Evolutionary conservation across 345 rosid species (phyloP), one percentile per base, ranked within the genome.

Genomic region (Firmiana major): DNA sequence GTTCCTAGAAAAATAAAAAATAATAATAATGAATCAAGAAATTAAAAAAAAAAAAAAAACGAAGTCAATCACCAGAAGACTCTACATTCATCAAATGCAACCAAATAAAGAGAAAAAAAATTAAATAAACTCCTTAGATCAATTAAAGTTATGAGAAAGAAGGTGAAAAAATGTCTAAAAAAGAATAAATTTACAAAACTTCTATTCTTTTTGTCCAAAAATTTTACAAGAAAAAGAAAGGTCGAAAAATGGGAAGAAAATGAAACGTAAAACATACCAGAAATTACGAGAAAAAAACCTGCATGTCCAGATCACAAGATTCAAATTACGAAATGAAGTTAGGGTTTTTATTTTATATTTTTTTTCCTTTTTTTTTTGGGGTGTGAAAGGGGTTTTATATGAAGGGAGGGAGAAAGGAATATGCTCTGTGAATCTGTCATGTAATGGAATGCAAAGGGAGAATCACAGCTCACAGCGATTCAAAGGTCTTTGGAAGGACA

Each of bases 351-450:
- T 31, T 31, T 31, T 3, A 31, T 31, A 1, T 31, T 31, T 1
- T 31, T 31, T 31, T 31, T 31, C 34, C 3, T 31, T 31, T 31
- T 0, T 31, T 31, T 31, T 31, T 31, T 31, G 1, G 1, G 54
- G 19, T 46, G 3, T 46, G 1, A 49, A 70, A 17, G 73, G 49
- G 24, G 0, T 70, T 28, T 49, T 8, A 17, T 28, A n/a, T 36
- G 10, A 36, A 0, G 71, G 26, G 65, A 63, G 69, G 54, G 45
- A 66, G 71, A 74, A 79, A 82, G 73, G 87, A 79, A 87, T 84
- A 85, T 79, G 81, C 84, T 73, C 9, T 12, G 19, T 0, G 42
- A 12, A 40, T 28, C 3, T 53, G 34, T 31, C 3, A 31, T 31
- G 75, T 49, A 31, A 4, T 16, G 46, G 67, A 45, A 4, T 16